These are phyloP conservation scores for Ustilago hordei DNA, from an alignment of 1,284 basidiomycete genomes.

Conservation along the genomic window DNA sequence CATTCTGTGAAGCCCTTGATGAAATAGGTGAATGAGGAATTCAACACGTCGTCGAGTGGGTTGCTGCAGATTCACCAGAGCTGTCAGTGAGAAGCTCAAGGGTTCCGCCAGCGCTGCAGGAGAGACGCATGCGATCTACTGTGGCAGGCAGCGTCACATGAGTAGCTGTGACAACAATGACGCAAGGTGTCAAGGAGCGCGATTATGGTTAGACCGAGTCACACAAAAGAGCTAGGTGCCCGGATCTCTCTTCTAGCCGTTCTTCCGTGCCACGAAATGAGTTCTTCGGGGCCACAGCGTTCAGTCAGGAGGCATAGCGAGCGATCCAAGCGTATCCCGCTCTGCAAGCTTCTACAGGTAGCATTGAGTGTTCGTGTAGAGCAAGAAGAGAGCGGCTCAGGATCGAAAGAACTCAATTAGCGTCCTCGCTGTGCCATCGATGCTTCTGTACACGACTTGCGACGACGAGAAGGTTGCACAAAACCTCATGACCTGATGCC, in stretches of 20 bases:
- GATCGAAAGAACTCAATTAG: too few species aligned
- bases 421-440: not conserved
- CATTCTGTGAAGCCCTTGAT: too few species aligned
- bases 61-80: too few species aligned
- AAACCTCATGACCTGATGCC: not conserved
- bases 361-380: not conserved
- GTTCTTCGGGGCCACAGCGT: not conserved
- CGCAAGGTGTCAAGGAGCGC: not conserved
- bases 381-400: not conserved
- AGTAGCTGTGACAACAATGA: not conserved
- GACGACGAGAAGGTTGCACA: not conserved
- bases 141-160: not conserved
- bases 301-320: not conserved
- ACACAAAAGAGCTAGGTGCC: slow-evolving; percentile 1
- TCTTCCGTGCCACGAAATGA: not conserved
- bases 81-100: too few species aligned
- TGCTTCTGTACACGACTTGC: not conserved
- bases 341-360: not conserved
- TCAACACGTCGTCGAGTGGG: too few species aligned
- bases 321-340: not conserved
- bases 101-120: too few species aligned
- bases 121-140: not conserved
- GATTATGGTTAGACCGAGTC: not conserved
- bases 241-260: not conserved
- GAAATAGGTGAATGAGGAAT: too few species aligned